Conservation (phyloP, 257 asterid species). For the Solanum sparsipilum region DNA sequence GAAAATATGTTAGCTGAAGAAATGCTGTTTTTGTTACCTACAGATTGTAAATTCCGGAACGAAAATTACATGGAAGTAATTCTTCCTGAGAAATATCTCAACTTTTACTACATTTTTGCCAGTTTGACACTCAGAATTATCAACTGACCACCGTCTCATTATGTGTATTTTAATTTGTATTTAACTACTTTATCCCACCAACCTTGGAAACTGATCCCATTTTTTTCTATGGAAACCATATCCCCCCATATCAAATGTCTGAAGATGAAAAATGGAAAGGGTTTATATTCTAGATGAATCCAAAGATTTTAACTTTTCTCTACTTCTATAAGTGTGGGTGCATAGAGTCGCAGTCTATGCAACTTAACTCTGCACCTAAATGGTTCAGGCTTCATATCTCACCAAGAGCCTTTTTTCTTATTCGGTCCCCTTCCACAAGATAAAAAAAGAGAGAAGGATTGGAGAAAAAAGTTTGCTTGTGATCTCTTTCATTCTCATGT, state of each 20-base stretch:
- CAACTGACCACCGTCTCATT: neutral
- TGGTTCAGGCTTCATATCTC: neutral
- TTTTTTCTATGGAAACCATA: neutral
- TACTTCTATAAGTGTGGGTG: neutral
- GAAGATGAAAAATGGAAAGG: neutral
- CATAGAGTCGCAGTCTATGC: neutral
- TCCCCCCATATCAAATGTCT: neutral
- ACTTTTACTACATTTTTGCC: neutral
- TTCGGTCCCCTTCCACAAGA: neutral
- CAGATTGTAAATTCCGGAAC: neutral
- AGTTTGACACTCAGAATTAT: neutral
- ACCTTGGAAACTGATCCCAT: neutral
- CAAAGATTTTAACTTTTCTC: neutral
- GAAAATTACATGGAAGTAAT: neutral
- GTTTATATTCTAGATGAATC: neutral
- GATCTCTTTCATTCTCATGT: neutral
- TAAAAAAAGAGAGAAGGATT: neutral
- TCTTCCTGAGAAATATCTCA: neutral
- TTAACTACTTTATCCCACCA: neutral
- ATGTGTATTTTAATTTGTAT: neutral
- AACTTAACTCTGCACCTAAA: neutral
- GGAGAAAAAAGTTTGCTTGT: neutral
- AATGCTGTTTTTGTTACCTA: neutral
- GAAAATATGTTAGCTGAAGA: neutral
- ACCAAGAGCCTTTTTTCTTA: neutral